Percentiles rank a stretch among this genome's conserved stretches.
Conservation (phyloP, 495 filamentous ascomycete species). For the Penicillium parvum region DNA sequence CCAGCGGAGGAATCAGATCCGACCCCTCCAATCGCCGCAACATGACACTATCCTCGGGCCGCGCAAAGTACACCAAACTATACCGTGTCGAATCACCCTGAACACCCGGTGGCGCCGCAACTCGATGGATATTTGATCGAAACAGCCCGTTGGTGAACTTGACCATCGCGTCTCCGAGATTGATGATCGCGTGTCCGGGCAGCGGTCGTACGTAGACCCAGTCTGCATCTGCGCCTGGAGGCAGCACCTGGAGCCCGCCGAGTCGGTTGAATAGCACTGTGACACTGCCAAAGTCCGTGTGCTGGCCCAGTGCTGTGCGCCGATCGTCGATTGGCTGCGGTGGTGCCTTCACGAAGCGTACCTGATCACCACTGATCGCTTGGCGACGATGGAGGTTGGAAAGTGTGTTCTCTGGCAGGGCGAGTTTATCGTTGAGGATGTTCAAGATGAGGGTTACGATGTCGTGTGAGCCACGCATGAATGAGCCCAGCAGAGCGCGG, state of each 20-base stretch:
- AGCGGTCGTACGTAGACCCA: constrained; percentile 60
- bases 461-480: constrained; percentile 45
- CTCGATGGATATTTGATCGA: constrained; percentile 59
- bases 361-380: constrained; percentile 51
- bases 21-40: constrained; percentile 44
- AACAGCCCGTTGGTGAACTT: constrained; percentile 59
- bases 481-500: constrained; percentile 39
- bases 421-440: constrained; percentile 47
- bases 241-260: constrained; percentile 55
- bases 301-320: constrained; percentile 42
- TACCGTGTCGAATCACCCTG: constrained; percentile 50
- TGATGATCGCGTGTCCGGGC: constrained; percentile 55
- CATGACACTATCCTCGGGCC: constrained; percentile 54
- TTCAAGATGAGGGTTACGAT: constrained; percentile 46
- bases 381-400: constrained; percentile 46
- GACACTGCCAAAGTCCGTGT: constrained; percentile 52
- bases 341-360: constrained; percentile 51
- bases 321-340: constrained; percentile 39
- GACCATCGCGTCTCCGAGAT: constrained; percentile 62
- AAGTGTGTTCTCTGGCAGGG: constrained; percentile 46
- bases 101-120: constrained; percentile 51
- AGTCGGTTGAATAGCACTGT: constrained; percentile 59
- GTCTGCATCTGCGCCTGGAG: constrained; percentile 40
- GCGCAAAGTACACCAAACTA: constrained; percentile 59
- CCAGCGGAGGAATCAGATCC: constrained; percentile 25